Base-by-base conservation (phyloP, 2,329 filamentous ascomycete genomes). In the Emmonsia crescens region DNA sequence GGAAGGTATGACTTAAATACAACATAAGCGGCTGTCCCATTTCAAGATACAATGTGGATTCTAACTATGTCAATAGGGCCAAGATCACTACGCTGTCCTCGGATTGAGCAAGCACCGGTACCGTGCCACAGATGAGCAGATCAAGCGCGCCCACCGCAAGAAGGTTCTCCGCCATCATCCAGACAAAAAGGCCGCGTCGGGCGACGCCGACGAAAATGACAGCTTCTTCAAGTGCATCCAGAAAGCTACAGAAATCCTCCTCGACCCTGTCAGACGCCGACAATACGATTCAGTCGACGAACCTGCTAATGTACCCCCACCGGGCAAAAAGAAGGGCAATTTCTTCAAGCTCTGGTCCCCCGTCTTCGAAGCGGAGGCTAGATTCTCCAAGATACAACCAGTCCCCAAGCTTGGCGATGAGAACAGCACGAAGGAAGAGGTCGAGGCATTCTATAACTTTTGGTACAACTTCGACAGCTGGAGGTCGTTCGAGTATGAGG, bases 161-260 rank as follows among this genome's bases (percentile, higher is more conserved):
- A 99, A 99, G 88, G 94, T 99, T 67, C 88, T 99, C 68, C 93
- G 91, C 80, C 94, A 99, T 77, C 94, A 99, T 78, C 94, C 94
- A 65, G 94, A 99, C 77, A 99, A 99, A 87, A 96, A 95, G 81
- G 94, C 95, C 19, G 94, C 94, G 33, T 84, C 87, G 56, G 94
- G 94, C 64, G 84, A 85, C 70, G 84, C 85, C 68, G 92, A 97
- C 71, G 93, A 79, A 70, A 77, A 96, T 77, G 94, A 99, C 77
- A 90, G 89, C 76, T 99, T 99, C 83, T 99, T 99, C 88, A 99
- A 99, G 84, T 99, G 95, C 78, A 99, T 99, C 76, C 95, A 99
- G 76, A 96, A 96, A 78, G 94, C 94, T 62, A 93, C 89, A 70
- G 94, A 99, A 72, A 84, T 97, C 59, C 88, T 99, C 21, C 84